Conservation (phyloP, 2,329 filamentous ascomycete genomes). For the Ambrosiella cleistominuta region DNA sequence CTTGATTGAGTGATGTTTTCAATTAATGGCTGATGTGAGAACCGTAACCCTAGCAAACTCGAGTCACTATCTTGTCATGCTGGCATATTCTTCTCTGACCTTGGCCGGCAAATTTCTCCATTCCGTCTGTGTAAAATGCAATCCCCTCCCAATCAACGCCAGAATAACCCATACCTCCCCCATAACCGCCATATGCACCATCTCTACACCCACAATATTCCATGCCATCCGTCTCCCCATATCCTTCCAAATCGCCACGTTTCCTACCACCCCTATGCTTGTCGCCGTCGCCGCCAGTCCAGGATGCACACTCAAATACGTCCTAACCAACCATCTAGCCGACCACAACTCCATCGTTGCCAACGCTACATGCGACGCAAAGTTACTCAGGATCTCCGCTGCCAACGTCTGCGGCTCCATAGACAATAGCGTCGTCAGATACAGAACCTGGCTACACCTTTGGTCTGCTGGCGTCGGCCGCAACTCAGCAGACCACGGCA, state of each 20-base stretch:
- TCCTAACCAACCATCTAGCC: conserved; percentile 27
- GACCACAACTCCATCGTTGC: conserved; percentile 30
- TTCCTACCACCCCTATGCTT: neutral
- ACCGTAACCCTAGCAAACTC: no score
- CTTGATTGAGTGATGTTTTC: neutral
- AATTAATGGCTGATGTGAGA: no score
- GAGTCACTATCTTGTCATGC: no score
- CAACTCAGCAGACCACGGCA: conserved; percentile 39
- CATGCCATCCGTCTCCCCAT: conserved; percentile 5
- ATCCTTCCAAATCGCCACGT: conserved; percentile 14
- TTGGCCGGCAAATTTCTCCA: conserved; percentile 6
- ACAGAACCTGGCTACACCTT: conserved; percentile 18
- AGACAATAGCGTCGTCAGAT: conserved; percentile 32
- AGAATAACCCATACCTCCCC: conserved; percentile 9
- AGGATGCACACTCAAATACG: conserved; percentile 20
- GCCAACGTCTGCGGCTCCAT: conserved; percentile 31
- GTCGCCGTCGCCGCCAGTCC: conserved; percentile 20
- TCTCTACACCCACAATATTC: conserved; percentile 24
- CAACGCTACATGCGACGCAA: conserved; percentile 25
- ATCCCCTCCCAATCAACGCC: conserved; percentile 4
- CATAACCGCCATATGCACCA: conserved; percentile 13
- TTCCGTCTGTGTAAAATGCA: conserved; percentile 11
- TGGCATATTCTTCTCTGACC: neutral
- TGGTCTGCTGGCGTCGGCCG: conserved; percentile 26
- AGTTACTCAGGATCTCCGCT: conserved; percentile 28